A percentile compares a stretch with the other conserved stretches of the same genome.
phyloP scores from a whole-genome alignment of 192 early-diverging fungal species.

The Coemansia sp. region DNA sequence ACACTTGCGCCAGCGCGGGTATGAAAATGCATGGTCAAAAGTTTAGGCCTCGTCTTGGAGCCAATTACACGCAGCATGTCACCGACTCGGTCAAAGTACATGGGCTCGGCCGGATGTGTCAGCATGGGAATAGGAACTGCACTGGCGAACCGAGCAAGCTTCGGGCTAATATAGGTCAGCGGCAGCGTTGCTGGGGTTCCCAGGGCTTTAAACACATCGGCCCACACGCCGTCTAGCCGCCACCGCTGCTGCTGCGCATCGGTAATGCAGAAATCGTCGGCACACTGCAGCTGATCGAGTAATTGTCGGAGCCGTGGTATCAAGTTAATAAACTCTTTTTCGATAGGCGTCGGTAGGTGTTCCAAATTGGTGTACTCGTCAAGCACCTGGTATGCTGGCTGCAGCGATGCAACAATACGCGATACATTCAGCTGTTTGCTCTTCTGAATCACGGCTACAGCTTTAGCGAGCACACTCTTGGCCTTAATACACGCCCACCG shows the following conservation, averaged over 20 bases:
- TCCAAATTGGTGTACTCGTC: slow-evolving; percentile 6
- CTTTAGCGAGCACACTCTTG: slow-evolving; percentile 20
- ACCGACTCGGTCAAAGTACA: slow-evolving; percentile 25
- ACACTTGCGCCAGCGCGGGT: slow-evolving; percentile 54
- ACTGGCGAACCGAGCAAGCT: slow-evolving; percentile 18
- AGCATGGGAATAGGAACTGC: slow-evolving; percentile 46
- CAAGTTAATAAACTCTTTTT: slow-evolving; percentile 12
- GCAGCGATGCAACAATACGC: slow-evolving; percentile 8
- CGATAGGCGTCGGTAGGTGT: slow-evolving; percentile 7
- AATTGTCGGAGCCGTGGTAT: slow-evolving; percentile 12
- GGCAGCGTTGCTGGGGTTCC: slow-evolving; percentile 8
- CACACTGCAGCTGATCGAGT: slow-evolving; percentile 17
- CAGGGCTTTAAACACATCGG: slow-evolving; percentile 20
- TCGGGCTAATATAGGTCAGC: slow-evolving; percentile 12
- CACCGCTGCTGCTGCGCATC: neutral
- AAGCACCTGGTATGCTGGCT: slow-evolving; percentile 14
- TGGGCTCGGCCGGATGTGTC: slow-evolving; percentile 21
- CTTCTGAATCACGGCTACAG: slow-evolving; percentile 5
- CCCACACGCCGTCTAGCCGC: slow-evolving; percentile 24
- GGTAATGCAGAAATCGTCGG: neutral
- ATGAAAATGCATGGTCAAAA: slow-evolving; percentile 58
- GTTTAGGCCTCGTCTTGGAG: slow-evolving; percentile 90
- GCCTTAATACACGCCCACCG: slow-evolving; percentile 27
- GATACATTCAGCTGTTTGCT: neutral
- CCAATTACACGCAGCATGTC: slow-evolving; percentile 24